Evolutionary conservation across 306 rosid genomes (phyloP).

Genomic region (Oemleria cerasiformis): DNA sequence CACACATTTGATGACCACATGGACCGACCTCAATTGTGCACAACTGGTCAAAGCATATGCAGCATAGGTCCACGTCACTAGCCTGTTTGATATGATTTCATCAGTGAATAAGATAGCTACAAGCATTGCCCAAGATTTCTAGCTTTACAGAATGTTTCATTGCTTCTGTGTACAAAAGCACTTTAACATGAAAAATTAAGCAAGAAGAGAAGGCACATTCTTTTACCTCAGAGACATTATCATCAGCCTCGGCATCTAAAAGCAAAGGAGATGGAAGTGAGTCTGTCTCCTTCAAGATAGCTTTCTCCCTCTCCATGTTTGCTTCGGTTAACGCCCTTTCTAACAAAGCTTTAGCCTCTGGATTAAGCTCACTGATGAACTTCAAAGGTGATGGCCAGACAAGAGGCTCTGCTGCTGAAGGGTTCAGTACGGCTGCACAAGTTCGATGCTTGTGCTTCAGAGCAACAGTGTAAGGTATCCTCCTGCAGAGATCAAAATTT

Average conservation of each 20-base stretch:
- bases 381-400: conserved; percentile 93
- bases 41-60: conserved; percentile 86
- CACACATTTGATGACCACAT: conserved; percentile 95
- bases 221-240: conserved; percentile 62
- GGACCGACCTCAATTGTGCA: conserved; percentile 86
- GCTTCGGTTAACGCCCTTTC: conserved; percentile 80
- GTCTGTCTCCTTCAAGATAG: conserved; percentile 46
- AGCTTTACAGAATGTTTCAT: not conserved
- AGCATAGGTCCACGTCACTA: conserved; percentile 62
- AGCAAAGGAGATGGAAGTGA: conserved; percentile 39
- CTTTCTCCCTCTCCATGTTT: conserved; percentile 81
- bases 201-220: conserved; percentile 10
- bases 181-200: not conserved
- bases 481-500: conserved; percentile 46
- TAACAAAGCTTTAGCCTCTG: conserved; percentile 73
- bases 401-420: conserved; percentile 82
- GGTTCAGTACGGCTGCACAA: conserved; percentile 76
- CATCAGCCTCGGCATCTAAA: conserved; percentile 51
- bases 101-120: conserved; percentile 13
- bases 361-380: conserved; percentile 81
- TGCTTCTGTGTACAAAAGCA: not conserved
- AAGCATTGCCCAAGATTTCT: not conserved
- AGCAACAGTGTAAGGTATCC: conserved; percentile 73
- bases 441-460: conserved; percentile 58
- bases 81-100: conserved; percentile 44